Evolutionary conservation across 306 rosid genomes (phyloP).

Genomic region (Corylus heterophylla): DNA sequence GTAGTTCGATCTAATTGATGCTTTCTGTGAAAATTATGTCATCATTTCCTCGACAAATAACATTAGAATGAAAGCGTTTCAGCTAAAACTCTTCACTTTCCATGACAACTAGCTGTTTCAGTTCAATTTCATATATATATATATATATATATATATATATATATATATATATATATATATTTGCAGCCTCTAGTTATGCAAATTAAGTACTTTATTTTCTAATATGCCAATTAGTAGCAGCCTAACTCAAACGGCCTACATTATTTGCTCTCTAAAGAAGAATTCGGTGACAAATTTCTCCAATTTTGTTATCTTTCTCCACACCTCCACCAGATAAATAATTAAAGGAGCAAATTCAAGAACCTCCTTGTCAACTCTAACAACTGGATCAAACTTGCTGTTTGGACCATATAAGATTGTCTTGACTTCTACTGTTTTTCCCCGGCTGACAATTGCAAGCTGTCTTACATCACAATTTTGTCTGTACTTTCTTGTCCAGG

Average conservation of each 20-base stretch:
- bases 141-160: no score
- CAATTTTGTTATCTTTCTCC: background rate
- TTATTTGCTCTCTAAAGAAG: background rate
- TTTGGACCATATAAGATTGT: background rate
- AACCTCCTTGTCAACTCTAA: background rate
- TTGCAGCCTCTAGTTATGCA: no score
- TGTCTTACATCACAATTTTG: background rate
- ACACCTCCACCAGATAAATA: background rate
- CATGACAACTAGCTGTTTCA: background rate
- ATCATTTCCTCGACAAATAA: background rate
- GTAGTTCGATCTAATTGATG: background rate
- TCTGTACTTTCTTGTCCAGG: background rate
- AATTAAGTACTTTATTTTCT: no score
- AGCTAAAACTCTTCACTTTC: background rate
- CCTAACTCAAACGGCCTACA: no score
- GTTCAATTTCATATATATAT: background rate
- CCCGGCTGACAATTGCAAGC: background rate
- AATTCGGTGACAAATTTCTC: background rate
- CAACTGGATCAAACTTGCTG: background rate
- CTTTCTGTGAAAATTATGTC: background rate
- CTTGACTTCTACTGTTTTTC: background rate
- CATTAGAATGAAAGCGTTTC: background rate
- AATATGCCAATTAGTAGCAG: no score
- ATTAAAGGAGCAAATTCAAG: background rate
- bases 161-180: no score